A percentile compares a stretch with the other conserved stretches of the same genome.
phyloP scores from a whole-genome alignment of 352 stramenopile species.

The Globisporangium spiculum region DNA sequence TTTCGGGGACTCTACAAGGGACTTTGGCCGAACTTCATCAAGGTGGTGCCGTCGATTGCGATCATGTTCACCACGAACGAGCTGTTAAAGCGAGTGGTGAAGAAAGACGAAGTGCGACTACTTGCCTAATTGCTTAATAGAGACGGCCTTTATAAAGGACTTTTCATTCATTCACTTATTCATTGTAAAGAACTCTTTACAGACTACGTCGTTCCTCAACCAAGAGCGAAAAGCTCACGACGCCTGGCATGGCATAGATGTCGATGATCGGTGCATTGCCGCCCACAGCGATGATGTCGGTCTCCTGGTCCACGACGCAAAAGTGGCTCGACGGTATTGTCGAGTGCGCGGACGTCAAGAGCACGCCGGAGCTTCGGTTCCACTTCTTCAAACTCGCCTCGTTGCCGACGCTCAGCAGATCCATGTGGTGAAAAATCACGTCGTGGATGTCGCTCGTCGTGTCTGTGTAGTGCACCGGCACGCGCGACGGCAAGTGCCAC shows the following conservation, averaged over 20 bases:
- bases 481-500: constrained; percentile 76
- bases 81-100: constrained; percentile 48
- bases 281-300: constrained; percentile 66
- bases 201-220: constrained; percentile 23
- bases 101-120: constrained; percentile 14
- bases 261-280: constrained; percentile 57
- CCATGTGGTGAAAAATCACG: constrained; percentile 66
- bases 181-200: background rate
- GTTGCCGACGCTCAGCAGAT: constrained; percentile 70
- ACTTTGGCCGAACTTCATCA: constrained; percentile 66
- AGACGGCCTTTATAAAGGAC: background rate
- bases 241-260: constrained; percentile 77
- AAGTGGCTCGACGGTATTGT: constrained; percentile 62
- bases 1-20: constrained; percentile 67
- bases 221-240: constrained; percentile 78
- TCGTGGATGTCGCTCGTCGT: constrained; percentile 65
- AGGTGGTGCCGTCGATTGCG: constrained; percentile 75
- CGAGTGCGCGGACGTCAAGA: constrained; percentile 53
- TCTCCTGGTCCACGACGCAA: constrained; percentile 58
- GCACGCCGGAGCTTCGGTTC: constrained; percentile 65
- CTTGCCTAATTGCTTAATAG: background rate
- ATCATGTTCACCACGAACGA: constrained; percentile 85
- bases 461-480: constrained; percentile 62
- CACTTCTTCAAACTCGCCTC: constrained; percentile 66
- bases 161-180: background rate